Base-by-base conservation (phyloP, 257 asterid species). In the Nicotiana noctiflora region DNA sequence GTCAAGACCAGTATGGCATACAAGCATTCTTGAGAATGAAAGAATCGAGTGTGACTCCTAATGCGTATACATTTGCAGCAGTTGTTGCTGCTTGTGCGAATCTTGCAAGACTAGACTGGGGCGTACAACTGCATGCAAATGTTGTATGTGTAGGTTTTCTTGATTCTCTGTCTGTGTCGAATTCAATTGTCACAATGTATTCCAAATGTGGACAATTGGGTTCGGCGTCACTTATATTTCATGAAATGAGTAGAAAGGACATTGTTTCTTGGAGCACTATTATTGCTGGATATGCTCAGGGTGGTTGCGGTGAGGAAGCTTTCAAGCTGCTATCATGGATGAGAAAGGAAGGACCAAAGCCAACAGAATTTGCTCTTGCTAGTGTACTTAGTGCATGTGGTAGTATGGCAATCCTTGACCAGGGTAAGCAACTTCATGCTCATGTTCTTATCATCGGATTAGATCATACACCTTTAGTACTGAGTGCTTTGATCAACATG, bases 201-300 rank as follows among this genome's bases (percentile, higher is more conserved):
- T 90, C 97, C 17, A 91, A 89, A 85, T 92, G 93, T 81, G 97
- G 96, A 23, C 82, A 70, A 31, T 18, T 81, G 25, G 83, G 77
- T 82, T 87, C 81, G 23, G 94, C 97, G 59, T 85, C 90, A 37
- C 79, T 49, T 44, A 68, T 91, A 56, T 95, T 95, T 82, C 82
- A 55, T 52, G 89, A 86, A 83, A 88, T 93, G 93, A 79, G 83
- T 10, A 84, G 40, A 72, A 92, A 90, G 82, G 97, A 95, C 85
- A 79, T 95, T 59, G 84, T 95, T 81, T 91, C 98, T 77, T 95
- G 98, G 98, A 95, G 98, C 82, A 91, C 97, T 5, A 84, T 95
- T 15, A 92, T 95, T 72, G 87, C 96, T n/a, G 98, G 97, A 17
- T 90, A 87, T 87, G 86, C 98, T 83, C 97, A 93, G 90, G 92